Evolutionary conservation across 1,284 basidiomycete genomes (phyloP).

Genomic region (Boletus mariae): DNA sequence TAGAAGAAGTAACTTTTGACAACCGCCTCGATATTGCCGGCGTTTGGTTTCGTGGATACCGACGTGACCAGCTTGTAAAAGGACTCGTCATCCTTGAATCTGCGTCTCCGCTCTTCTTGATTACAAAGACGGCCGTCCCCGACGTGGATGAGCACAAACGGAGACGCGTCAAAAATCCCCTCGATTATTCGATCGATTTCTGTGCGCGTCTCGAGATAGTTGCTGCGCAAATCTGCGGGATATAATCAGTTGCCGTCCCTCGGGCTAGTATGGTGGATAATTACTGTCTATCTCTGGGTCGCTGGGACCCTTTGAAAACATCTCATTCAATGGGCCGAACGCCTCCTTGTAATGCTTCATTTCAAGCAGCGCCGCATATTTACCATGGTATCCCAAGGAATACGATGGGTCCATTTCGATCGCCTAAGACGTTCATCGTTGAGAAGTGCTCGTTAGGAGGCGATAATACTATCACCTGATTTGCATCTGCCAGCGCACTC

Average conservation of each 20-base stretch:
- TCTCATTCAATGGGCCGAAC: not conserved
- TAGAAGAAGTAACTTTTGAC: constrained; percentile 16
- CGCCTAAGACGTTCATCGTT: constrained; percentile 3
- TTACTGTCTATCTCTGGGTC: not conserved
- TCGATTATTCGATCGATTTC: not conserved
- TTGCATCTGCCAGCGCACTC: constrained; percentile 1
- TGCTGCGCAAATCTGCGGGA: not conserved
- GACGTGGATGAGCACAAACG: constrained; percentile 13
- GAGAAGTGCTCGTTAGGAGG: not conserved
- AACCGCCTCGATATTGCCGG: not conserved
- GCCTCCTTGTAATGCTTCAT: not conserved
- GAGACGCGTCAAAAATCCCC: constrained; percentile 1
- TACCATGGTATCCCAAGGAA: constrained; percentile 8
- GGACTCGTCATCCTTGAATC: constrained; percentile 1
- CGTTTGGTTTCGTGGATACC: not conserved
- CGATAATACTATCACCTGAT: not conserved
- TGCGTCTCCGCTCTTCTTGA: not conserved
- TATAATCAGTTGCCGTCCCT: not conserved
- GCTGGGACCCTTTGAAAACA: not conserved
- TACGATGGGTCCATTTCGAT: constrained; percentile 3
- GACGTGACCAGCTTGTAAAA: constrained; percentile 13
- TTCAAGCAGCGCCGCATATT: not conserved
- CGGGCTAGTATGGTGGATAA: not conserved
- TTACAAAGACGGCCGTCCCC: constrained; percentile 8
- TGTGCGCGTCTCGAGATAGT: not conserved